A percentile compares a stretch with the other conserved stretches of the same genome.
phyloP scores from a whole-genome alignment of 129 eudicot genomes.

The Centaurea solstitialis region DNA sequence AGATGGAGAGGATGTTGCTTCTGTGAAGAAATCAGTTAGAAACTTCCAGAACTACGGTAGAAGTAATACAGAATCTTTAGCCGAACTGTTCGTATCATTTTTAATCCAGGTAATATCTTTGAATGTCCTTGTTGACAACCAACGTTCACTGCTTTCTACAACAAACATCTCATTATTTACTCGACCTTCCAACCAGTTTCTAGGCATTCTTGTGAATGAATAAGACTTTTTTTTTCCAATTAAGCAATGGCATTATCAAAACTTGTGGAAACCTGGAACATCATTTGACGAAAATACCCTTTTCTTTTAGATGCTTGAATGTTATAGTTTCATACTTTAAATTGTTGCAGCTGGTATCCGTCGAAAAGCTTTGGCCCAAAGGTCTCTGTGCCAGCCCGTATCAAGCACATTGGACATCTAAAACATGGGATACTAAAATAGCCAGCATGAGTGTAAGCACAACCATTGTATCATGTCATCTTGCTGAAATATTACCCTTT shows the following conservation, averaged over 20 bases:
- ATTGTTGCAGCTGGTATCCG: conserved; percentile 66
- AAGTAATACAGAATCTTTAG: conserved; percentile 68
- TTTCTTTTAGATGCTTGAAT: not conserved
- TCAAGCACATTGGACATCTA: conserved; percentile 77
- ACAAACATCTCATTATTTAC: not conserved
- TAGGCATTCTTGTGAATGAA: not conserved
- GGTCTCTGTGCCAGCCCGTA: conserved; percentile 90
- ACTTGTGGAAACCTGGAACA: not conserved
- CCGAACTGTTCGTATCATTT: conserved; percentile 72
- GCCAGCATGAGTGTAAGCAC: conserved; percentile 70
- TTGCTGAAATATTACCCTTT: too few species aligned
- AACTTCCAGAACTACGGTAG: conserved; percentile 59
- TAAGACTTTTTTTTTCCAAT: not conserved
- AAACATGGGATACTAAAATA: conserved; percentile 63
- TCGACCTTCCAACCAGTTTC: not conserved
- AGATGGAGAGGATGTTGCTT: conserved; percentile 72
- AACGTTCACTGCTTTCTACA: not conserved
- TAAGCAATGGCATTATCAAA: not conserved
- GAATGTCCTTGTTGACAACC: not conserved
- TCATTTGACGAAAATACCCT: not conserved
- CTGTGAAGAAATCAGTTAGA: conserved; percentile 47
- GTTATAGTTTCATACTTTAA: not conserved
- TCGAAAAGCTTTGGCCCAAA: conserved; percentile 75
- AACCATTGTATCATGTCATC: not conserved
- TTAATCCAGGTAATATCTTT: conserved; percentile 59